Base-by-base conservation (phyloP, 2,329 filamentous ascomycete genomes). In the Knufia petricola region DNA sequence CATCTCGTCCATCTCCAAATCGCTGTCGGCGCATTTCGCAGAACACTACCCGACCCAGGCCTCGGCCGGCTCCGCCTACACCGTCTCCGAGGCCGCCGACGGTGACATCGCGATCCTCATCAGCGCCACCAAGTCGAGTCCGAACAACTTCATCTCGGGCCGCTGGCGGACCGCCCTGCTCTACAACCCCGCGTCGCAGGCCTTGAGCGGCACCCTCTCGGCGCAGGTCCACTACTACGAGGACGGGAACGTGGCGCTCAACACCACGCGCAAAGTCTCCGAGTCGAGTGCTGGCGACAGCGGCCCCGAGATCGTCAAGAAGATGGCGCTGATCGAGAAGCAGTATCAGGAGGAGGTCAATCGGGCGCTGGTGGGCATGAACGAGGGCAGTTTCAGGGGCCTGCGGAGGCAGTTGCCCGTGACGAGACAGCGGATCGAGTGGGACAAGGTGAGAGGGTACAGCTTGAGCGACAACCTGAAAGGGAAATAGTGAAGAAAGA, bases 201-300 rank as follows among this genome's bases (percentile, higher is more conserved):
- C 73, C 41, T 71, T 96, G 37, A 80, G 82, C 31, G 92, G 92
- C 59, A 81, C 76, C 51, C 82, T 96, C 67, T 87, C 90, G 66
- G 86, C 95, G 47, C 89, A 96, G 59, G 90, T 98, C 45, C 92
- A 98, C 74, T 98, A 98, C 76, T 98, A 98, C 72, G 92, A 98
- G 70, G 94, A 98, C 64, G 92, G 92, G 54, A 98, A 98, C 64
- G 92, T 98, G 50, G 84, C 92, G 2, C 77, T 98, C 51, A 76
- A 90, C 55, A 95, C 92, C n/a, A 83, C 79, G 61, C 95, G 95
- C 70, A 39, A 50, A 13, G 42, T 58, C 17, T 36, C 46, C 8
- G 43, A 49, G 20, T 50, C 50, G 15, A 9, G 43, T n/a, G 48
- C 57, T 10, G 47, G 40, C 7, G 51, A 48, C 7, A 76, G 72